These are phyloP conservation scores for Plantago major DNA, from an alignment of 257 asterid species.

Conservation along the genomic window DNA sequence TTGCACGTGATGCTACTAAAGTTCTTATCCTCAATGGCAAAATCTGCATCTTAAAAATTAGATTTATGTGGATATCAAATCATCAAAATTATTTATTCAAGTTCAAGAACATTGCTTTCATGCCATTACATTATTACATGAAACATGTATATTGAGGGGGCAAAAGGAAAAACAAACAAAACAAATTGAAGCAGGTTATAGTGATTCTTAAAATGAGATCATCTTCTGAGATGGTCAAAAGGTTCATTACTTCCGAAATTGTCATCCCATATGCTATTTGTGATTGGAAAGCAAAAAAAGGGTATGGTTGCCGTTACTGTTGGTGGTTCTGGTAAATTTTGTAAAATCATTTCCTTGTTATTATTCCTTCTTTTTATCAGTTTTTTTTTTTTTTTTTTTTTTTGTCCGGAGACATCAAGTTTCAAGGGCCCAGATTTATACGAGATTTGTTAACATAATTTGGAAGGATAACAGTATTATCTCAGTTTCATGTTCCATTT, in stretches of 20 bases:
- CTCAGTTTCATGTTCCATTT: not conserved
- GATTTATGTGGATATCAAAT: not conserved
- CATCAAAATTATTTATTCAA: not conserved
- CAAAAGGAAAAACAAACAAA: not conserved
- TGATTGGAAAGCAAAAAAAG: conserved; percentile 4
- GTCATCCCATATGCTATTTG: not conserved
- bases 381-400: not conserved
- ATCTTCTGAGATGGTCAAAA: not conserved
- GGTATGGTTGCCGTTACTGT: not conserved
- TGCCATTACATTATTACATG: conserved; percentile 3
- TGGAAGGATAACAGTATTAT: no score
- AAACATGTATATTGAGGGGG: not conserved
- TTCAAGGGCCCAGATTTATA: not conserved
- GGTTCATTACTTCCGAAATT: conserved; percentile 3
- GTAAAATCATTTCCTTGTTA: not conserved
- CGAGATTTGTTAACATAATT: not conserved
- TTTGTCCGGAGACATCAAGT: not conserved
- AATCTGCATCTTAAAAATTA: not conserved
- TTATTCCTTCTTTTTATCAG: not conserved
- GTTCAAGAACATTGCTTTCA: not conserved
- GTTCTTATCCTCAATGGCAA: conserved; percentile 7
- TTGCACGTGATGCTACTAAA: not conserved
- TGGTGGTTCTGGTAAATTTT: not conserved
- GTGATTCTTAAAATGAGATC: conserved; percentile 10
- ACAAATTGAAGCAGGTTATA: not conserved